Percentiles rank a stretch among this genome's conserved stretches.
These are phyloP conservation scores for Saprolegnia diclina DNA, from an alignment of 352 stramenopile species.

Conservation along the genomic window DNA sequence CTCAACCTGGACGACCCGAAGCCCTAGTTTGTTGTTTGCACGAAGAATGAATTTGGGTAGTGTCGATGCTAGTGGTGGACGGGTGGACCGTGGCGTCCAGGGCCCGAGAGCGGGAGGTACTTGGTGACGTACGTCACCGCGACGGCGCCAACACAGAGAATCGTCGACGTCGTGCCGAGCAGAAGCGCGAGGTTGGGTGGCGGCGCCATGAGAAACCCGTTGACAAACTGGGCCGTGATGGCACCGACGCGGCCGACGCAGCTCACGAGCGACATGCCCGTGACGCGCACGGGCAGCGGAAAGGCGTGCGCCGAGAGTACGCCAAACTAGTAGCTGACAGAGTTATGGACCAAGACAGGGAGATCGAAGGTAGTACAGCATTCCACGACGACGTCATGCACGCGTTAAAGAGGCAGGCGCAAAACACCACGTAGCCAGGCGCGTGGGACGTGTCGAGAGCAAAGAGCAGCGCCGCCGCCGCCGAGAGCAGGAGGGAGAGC, in stretches of 20 bases:
- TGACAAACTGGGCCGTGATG: constrained; percentile 89
- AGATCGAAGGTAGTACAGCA: constrained; percentile 38
- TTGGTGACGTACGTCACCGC: constrained; percentile 1
- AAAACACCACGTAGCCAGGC: constrained; percentile 63
- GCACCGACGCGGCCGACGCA: constrained; percentile 81
- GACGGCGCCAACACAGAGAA: constrained; percentile 56
- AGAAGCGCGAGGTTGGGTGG: constrained; percentile 70
- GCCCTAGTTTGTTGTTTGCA: background rate
- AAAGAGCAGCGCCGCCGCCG: constrained; percentile 64
- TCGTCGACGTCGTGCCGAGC: constrained; percentile 64
- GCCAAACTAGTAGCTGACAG: constrained; percentile 83
- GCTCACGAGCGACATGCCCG: constrained; percentile 86
- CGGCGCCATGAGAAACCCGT: constrained; percentile 76
- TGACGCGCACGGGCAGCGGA: constrained; percentile 82
- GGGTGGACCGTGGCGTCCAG: background rate
- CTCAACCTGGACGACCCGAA: constrained; percentile 16
- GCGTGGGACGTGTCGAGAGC: constrained; percentile 54
- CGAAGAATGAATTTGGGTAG: background rate
- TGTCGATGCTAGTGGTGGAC: background rate
- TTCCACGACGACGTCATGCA: constrained; percentile 89
- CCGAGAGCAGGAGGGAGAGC: constrained; percentile 59
- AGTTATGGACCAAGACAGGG: constrained; percentile 14
- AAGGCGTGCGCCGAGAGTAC: constrained; percentile 86
- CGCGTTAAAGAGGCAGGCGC: constrained; percentile 89
- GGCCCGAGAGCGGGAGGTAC: background rate